phyloP scores from a whole-genome alignment of 179 eudicot genomes.

The Beta corolliflora region DNA sequence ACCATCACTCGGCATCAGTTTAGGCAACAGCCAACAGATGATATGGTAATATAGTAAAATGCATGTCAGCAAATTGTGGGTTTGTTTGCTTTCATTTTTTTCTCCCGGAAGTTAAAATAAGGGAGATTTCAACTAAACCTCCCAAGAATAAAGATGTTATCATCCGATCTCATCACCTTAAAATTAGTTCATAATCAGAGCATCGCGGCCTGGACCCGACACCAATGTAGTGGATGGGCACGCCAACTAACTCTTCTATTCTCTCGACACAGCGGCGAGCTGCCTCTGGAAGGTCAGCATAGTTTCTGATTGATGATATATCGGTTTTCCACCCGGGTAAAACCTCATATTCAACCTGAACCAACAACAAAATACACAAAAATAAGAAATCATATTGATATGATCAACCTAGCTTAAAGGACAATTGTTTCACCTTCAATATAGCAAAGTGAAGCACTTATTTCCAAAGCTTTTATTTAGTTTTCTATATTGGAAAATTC shows the following conservation, averaged over 20 bases:
- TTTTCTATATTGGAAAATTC: not conserved
- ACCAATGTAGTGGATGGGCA: conserved; percentile 88
- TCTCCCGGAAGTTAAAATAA: not conserved
- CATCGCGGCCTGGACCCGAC: conserved; percentile 96
- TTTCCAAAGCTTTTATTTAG: not conserved
- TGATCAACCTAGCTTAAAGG: not conserved
- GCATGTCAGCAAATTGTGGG: not conserved
- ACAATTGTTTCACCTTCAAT: not conserved
- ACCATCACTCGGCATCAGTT: not conserved
- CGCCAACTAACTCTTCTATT: conserved; percentile 86
- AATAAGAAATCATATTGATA: not conserved
- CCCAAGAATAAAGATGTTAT: not conserved
- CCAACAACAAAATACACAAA: not conserved
- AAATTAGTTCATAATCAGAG: conserved; percentile 73
- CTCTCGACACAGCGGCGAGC: conserved; percentile 77
- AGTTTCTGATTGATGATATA: conserved; percentile 76
- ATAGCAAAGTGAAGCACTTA: too few species aligned
- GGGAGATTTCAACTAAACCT: not conserved
- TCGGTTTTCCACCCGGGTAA: conserved; percentile 90
- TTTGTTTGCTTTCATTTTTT: not conserved
- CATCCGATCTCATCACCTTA: not conserved
- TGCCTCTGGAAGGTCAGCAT: conserved; percentile 73
- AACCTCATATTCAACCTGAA: conserved; percentile 87
- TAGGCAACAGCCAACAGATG: too few species aligned
- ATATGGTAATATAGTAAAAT: not conserved